phyloP scores from a whole-genome alignment of 2,329 filamentous ascomycete genomes.

The Fusarium napiforme region DNA sequence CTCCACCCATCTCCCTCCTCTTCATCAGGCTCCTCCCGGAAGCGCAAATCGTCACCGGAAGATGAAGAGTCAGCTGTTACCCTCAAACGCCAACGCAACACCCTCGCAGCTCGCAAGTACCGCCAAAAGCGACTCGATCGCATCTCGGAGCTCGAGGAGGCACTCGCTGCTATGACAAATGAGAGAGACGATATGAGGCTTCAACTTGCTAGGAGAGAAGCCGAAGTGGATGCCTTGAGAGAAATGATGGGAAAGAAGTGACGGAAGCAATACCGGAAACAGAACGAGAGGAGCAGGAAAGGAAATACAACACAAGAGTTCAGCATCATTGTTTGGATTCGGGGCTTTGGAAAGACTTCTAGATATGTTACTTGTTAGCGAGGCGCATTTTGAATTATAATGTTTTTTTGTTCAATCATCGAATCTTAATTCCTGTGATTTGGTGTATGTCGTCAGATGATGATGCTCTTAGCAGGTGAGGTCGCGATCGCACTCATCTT shows the following conservation, averaged over 20 bases:
- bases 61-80: constrained; percentile 44
- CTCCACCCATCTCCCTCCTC: constrained; percentile 34
- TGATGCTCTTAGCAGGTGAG: constrained; percentile 27
- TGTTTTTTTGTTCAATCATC: constrained; percentile 6
- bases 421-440: not conserved
- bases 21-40: constrained; percentile 32
- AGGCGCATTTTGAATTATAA: not conserved
- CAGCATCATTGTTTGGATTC: constrained; percentile 1
- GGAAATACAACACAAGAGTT: not conserved
- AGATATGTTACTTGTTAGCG: constrained; percentile 25
- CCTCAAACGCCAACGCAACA: constrained; percentile 74
- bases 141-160: constrained; percentile 69
- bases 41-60: constrained; percentile 40
- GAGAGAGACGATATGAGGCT: constrained; percentile 73
- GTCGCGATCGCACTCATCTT: not conserved
- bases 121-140: constrained; percentile 77
- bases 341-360: constrained; percentile 29
- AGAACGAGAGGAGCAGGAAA: constrained; percentile 33
- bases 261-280: not conserved
- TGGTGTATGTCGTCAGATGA: constrained; percentile 18
- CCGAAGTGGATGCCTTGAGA: constrained; percentile 70
- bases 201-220: constrained; percentile 71
- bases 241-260: constrained; percentile 56
- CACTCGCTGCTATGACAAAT: constrained; percentile 66
- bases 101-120: constrained; percentile 76